A percentile compares a stretch with the other conserved stretches of the same genome.
Conservation (phyloP, 768 basidiomycete genomes). For the Rhodocollybia butyracea region DNA sequence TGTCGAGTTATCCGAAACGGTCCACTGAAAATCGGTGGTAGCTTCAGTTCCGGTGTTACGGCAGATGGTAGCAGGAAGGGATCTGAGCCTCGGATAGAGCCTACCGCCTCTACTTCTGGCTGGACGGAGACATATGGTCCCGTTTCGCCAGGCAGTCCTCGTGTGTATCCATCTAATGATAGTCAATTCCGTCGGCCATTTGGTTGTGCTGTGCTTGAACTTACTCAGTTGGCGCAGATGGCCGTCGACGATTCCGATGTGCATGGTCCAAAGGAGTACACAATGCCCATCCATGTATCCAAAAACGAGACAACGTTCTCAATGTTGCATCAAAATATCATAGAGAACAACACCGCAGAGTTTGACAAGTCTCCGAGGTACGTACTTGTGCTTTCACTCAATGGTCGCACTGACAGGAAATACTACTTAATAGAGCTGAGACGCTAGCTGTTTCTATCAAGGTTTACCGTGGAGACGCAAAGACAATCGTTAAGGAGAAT, state of each 20-base stretch:
- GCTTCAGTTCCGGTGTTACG: conserved; percentile 43
- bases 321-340: conserved; percentile 94
- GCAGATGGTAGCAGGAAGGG: conserved; percentile 46
- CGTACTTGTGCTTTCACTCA: conserved; percentile 16
- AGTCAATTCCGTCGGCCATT: conserved; percentile 78
- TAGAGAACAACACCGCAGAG: conserved; percentile 72
- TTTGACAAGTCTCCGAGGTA: conserved; percentile 82
- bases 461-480: conserved; percentile 79
- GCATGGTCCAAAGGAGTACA: conserved; percentile 66
- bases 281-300: conserved; percentile 86
- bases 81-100: conserved; percentile 40
- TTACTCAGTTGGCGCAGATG: conserved; percentile 72
- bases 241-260: conserved; percentile 61
- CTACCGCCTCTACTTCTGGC: conserved; percentile 26
- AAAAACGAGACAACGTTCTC: conserved; percentile 83
- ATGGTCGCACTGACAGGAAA: neutral
- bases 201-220: conserved; percentile 91
- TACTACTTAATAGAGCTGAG: conserved; percentile 65
- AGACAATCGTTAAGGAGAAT: conserved; percentile 77
- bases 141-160: conserved; percentile 7
- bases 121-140: conserved; percentile 23
- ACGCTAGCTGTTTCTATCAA: conserved; percentile 81
- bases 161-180: conserved; percentile 3
- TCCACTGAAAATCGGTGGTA: conserved; percentile 69
- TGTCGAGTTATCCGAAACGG: conserved; percentile 91